phyloP scores from a whole-genome alignment of 1,139 yeast species.

The Zygosaccharomyces sapae region DNA sequence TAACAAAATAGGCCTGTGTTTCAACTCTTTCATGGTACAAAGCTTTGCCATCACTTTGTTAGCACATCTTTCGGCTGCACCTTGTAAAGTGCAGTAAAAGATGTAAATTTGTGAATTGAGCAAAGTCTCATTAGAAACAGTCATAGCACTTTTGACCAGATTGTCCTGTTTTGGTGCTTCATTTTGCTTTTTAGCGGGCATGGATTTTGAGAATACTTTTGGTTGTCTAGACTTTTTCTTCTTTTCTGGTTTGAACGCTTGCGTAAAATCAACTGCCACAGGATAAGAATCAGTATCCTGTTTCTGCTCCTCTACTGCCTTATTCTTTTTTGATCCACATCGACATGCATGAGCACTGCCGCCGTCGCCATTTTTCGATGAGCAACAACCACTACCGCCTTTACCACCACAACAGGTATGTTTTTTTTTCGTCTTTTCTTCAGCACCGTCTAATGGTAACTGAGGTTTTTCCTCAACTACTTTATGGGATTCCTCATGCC shows the following conservation, averaged over 20 bases:
- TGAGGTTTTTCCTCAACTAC: not conserved
- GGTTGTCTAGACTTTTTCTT: conserved; percentile 21
- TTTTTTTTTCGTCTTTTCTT: conserved; percentile 13
- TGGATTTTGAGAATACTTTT: conserved; percentile 27
- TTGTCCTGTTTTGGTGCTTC: conserved; percentile 14
- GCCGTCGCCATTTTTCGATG: conserved; percentile 15
- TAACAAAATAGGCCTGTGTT: conserved; percentile 48
- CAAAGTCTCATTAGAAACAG: conserved; percentile 35
- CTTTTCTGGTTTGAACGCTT: conserved; percentile 27
- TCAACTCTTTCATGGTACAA: conserved; percentile 38
- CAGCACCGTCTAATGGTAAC: not conserved
- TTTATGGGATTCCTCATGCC: conserved; percentile 16
- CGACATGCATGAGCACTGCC: conserved; percentile 12
- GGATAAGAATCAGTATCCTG: conserved; percentile 16
- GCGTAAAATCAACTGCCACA: conserved; percentile 44
- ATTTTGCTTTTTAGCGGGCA: conserved; percentile 21
- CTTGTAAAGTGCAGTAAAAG: conserved; percentile 82
- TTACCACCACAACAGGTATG: conserved; percentile 31
- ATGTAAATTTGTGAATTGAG: conserved; percentile 45
- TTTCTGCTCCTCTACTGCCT: conserved; percentile 7
- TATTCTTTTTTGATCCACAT: conserved; percentile 13
- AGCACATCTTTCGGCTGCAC: conserved; percentile 72
- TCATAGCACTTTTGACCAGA: conserved; percentile 31
- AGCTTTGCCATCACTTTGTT: conserved; percentile 36
- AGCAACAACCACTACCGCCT: conserved; percentile 19